These are phyloP conservation scores for Porphyrellus cyaneotinctus DNA, from an alignment of 768 basidiomycete genomes.

Conservation along the genomic window DNA sequence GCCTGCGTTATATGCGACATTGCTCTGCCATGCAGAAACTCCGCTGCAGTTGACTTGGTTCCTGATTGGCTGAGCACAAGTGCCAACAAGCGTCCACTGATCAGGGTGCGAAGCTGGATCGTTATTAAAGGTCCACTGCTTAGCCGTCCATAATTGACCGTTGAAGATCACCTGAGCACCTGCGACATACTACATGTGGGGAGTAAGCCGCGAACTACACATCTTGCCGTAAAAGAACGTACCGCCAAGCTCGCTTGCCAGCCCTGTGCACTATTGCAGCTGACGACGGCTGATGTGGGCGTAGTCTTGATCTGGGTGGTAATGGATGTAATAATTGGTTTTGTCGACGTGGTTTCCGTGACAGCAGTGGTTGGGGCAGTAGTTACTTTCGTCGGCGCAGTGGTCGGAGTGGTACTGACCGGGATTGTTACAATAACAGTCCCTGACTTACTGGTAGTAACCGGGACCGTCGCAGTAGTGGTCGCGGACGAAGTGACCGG, in stretches of 20 bases:
- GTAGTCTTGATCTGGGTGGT: not conserved
- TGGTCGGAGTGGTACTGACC: no score
- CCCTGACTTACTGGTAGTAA: not conserved
- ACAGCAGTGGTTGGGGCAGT: no score
- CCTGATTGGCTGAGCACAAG: slow-evolving; percentile 19
- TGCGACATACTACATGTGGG: slow-evolving; percentile 17
- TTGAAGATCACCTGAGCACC: slow-evolving; percentile 23
- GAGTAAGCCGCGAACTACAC: not conserved
- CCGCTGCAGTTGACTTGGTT: slow-evolving; percentile 24
- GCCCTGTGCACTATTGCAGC: slow-evolving; percentile 16
- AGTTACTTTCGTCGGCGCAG: no score
- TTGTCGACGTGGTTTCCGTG: not conserved
- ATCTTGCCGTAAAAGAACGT: not conserved
- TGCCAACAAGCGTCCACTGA: slow-evolving; percentile 12
- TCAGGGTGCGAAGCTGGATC: slow-evolving; percentile 11
- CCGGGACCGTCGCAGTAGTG: not conserved
- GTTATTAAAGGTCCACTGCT: slow-evolving; percentile 26
- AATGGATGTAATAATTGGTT: not conserved
- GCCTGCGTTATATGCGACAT: slow-evolving; percentile 17
- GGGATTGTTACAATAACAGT: no score
- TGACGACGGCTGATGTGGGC: not conserved
- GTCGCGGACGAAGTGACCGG: not conserved
- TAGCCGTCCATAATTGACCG: slow-evolving; percentile 20
- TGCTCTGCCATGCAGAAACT: slow-evolving; percentile 16
- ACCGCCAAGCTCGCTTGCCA: slow-evolving; percentile 27